phyloP scores from a whole-genome alignment of 208 protist species.

The Trypanosoma lewisi region DNA sequence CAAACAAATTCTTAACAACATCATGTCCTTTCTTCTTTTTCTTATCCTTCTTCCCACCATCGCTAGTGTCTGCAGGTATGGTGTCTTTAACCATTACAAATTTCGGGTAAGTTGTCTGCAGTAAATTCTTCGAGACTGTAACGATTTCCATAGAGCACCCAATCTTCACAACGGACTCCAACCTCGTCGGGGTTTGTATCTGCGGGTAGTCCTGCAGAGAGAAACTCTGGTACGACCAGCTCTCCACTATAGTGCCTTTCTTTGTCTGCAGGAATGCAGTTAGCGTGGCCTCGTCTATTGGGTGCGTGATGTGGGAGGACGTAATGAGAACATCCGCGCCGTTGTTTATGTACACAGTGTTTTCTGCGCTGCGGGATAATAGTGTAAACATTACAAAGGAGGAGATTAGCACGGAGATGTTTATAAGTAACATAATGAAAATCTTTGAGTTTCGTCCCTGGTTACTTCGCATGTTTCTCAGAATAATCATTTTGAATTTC shows the following conservation, averaged over 20 bases:
- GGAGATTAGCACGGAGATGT: slow-evolving; percentile 86
- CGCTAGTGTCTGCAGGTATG: no score
- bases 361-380: slow-evolving; percentile 42
- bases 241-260: slow-evolving; percentile 28
- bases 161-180: slow-evolving; percentile 37
- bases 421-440: slow-evolving; percentile 94
- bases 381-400: slow-evolving; percentile 75
- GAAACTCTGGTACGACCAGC: slow-evolving; percentile 75
- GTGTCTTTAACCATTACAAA: slow-evolving; percentile 68
- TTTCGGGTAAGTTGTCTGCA: slow-evolving; percentile 53
- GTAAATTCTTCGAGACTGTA: slow-evolving; percentile 45
- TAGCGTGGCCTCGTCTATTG: slow-evolving; percentile 45
- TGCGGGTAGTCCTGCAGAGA: slow-evolving; percentile 53
- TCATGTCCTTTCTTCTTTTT: no score
- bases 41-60: no score
- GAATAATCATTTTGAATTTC: slow-evolving; percentile 72
- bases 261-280: slow-evolving; percentile 43
- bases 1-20: slow-evolving; percentile 71
- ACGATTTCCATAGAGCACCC: slow-evolving; percentile 30
- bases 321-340: slow-evolving; percentile 60
- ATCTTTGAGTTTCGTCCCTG: slow-evolving; percentile 89
- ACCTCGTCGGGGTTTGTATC: slow-evolving; percentile 29
- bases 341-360: slow-evolving; percentile 38
- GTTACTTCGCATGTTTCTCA: slow-evolving; percentile 91
- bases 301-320: slow-evolving; percentile 32